Percentiles rank a stretch among this genome's conserved stretches.
These are phyloP conservation scores for Cystobasidium sp. DNA, from an alignment of 1,284 basidiomycete genomes.

Conservation along the genomic window DNA sequence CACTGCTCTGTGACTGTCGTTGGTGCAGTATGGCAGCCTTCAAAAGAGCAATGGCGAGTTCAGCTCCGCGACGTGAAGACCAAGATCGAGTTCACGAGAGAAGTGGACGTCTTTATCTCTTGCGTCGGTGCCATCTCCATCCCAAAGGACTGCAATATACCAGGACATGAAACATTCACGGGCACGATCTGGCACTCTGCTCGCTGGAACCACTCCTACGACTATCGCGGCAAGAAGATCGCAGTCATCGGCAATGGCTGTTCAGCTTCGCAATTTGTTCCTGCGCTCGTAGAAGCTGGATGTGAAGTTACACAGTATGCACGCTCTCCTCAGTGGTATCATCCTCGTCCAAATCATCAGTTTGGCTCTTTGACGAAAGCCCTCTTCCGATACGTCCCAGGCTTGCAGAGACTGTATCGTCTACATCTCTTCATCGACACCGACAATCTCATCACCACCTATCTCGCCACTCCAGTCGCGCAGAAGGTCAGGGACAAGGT, in stretches of 20 bases:
- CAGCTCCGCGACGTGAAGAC: constrained; percentile 24
- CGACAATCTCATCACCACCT: constrained; percentile 44
- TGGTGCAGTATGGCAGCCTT: constrained; percentile 40
- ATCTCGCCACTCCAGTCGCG: constrained; percentile 22
- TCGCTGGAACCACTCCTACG: constrained; percentile 55
- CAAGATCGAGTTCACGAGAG: constrained; percentile 19
- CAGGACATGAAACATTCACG: constrained; percentile 50
- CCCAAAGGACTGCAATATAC: constrained; percentile 38
- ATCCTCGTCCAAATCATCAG: constrained; percentile 27
- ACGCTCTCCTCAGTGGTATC: constrained; percentile 46
- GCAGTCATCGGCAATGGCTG: constrained; percentile 54
- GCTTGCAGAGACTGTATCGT: constrained; percentile 17
- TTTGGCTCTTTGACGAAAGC: constrained; percentile 6
- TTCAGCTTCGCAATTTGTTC: constrained; percentile 50
- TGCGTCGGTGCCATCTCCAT: constrained; percentile 45
- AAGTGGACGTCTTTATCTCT: constrained; percentile 45
- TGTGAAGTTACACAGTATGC: constrained; percentile 44
- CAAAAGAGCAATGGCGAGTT: constrained; percentile 27
- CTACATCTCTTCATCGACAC: constrained; percentile 16
- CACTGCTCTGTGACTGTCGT: constrained; percentile 39
- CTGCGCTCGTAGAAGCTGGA: constrained; percentile 42
- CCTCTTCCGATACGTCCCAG: constrained; percentile 21
- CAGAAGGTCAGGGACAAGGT: constrained; percentile 24
- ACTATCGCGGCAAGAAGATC: constrained; percentile 55
- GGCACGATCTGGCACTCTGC: constrained; percentile 56